phyloP scores from a whole-genome alignment of 2,329 filamentous ascomycete species.

The Clarireedia sp. region DNA sequence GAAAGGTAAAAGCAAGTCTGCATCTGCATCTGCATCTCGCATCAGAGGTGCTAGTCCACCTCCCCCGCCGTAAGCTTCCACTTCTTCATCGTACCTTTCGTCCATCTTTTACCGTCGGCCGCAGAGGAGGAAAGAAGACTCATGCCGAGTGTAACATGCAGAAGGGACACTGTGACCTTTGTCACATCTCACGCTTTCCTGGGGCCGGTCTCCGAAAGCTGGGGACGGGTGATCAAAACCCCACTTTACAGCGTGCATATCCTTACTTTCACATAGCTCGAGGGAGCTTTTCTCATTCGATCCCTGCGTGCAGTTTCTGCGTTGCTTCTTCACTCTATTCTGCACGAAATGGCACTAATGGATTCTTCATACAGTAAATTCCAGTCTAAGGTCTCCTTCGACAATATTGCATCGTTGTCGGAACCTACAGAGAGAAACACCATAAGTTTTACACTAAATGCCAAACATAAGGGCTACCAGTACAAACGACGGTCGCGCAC shows the following conservation, averaged over 20 bases:
- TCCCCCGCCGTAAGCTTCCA: constrained; percentile 29
- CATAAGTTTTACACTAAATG: constrained; percentile 61
- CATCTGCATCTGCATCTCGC: constrained; percentile 14
- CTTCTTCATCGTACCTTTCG: not conserved
- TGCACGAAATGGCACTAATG: not conserved
- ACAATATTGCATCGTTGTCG: constrained; percentile 59
- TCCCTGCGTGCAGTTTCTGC: not conserved
- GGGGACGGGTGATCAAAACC: constrained; percentile 9
- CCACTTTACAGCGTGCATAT: constrained; percentile 6
- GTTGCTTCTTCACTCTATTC: not conserved
- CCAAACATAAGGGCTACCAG: constrained; percentile 65
- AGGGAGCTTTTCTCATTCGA: not conserved
- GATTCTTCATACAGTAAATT: constrained; percentile 41
- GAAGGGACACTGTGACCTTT: not conserved
- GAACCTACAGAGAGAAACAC: constrained; percentile 48
- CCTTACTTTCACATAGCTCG: constrained; percentile 4
- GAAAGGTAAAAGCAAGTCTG: constrained; percentile 26
- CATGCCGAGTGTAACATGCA: not conserved
- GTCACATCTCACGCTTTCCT: constrained; percentile 4
- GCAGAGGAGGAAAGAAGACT: too few relatives aligned
- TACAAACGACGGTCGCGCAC: constrained; percentile 60
- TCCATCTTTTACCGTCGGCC: not conserved
- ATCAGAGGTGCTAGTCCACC: constrained; percentile 25
- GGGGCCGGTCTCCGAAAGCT: constrained; percentile 1
- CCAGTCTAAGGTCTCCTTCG: constrained; percentile 62